Evolutionary conservation across 768 basidiomycete species (phyloP), one percentile per base, ranked within the genome.

Genomic region (Pluteus cervinus): DNA sequence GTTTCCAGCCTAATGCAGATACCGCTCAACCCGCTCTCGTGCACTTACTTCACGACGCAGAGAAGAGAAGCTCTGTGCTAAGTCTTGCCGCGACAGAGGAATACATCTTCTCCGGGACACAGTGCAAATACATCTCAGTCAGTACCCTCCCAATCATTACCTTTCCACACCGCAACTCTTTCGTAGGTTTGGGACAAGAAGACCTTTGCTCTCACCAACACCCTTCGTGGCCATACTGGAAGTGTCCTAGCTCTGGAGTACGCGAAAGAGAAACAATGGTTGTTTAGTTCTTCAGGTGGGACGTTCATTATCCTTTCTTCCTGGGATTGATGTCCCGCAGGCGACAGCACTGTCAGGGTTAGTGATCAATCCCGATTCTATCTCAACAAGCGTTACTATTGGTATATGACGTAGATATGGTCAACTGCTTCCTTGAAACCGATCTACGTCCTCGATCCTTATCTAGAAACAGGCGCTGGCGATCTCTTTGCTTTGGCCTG

Each of bases 261-360:
- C 44, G 84, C 81, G 5, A 60, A 73, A 37, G 81, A 86, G 38
- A 81, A 78, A 51, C 65, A 73, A 31, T 94, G 91, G 91, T 54
- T 96, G 18, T 86, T 96, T 52, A 94, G 91, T 46, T 82, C 89
- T 4, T 91, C 89, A 31, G 86, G 90, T 86, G 55, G 41, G 71
- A 49, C 8, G 37, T 23, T 1, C 20, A 15, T 24, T 2, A 31
- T 33, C 25, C 30, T 15, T 34, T 32, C 24, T 15, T n/a, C 4
- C 24, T 25, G 18, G 10, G 21, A 17, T 40, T 41, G 12, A 39
- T 45, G 32, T 39, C 37, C 10, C 17, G 7, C 38, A 91, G 91
- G 88, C 9, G 91, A 93, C 46, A 89, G 88, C 47, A 92, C 89
- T 5, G 72, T 96, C 25, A 65, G 90, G 51, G 88, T 91, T 55